phyloP scores from a whole-genome alignment of 2,329 filamentous ascomycete genomes.

The Elsinoe batatas region DNA sequence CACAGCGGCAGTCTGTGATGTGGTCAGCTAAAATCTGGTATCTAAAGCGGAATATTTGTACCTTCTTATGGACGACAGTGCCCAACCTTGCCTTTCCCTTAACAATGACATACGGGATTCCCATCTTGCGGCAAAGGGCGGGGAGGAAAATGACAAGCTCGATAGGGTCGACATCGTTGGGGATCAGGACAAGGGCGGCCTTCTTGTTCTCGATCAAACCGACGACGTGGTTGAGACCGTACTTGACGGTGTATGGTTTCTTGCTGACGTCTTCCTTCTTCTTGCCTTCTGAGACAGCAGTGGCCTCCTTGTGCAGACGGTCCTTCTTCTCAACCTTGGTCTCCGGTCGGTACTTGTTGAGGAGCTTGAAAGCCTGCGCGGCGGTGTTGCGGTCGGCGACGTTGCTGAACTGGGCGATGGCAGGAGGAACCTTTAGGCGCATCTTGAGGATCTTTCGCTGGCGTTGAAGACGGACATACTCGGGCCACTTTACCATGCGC shows the following conservation, averaged over 20 bases:
- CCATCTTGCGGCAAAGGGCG: slow-evolving; percentile 99
- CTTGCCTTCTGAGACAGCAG: slow-evolving; percentile 95
- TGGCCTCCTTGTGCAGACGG: slow-evolving; percentile 95
- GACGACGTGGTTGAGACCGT: slow-evolving; percentile 98
- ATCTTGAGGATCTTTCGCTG: slow-evolving; percentile 93
- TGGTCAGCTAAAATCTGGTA: slow-evolving; percentile 12
- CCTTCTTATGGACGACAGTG: slow-evolving; percentile 99
- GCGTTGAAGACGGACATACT: slow-evolving; percentile 97
- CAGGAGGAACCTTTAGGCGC: slow-evolving; percentile 95
- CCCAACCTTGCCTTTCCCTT: slow-evolving; percentile 99
- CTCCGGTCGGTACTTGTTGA: slow-evolving; percentile 99
- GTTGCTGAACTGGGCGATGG: slow-evolving; percentile 95
- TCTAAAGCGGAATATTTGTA: no score
- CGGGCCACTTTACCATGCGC: slow-evolving; percentile 99
- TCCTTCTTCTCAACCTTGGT: slow-evolving; percentile 99
- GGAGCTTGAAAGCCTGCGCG: slow-evolving; percentile 94
- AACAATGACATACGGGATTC: slow-evolving; percentile 96
- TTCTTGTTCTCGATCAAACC: slow-evolving; percentile 99
- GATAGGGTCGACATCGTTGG: slow-evolving; percentile 99
- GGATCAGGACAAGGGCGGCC: slow-evolving; percentile 93
- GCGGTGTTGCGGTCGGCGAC: slow-evolving; percentile 95
- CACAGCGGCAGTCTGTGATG: slow-evolving; percentile 80
- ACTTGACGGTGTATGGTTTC: slow-evolving; percentile 99
- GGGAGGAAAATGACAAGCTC: slow-evolving; percentile 99
- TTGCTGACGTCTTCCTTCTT: slow-evolving; percentile 99